Evolutionary conservation across 1,284 basidiomycete species (phyloP).

Genomic region (Tylopilus orsonianus): DNA sequence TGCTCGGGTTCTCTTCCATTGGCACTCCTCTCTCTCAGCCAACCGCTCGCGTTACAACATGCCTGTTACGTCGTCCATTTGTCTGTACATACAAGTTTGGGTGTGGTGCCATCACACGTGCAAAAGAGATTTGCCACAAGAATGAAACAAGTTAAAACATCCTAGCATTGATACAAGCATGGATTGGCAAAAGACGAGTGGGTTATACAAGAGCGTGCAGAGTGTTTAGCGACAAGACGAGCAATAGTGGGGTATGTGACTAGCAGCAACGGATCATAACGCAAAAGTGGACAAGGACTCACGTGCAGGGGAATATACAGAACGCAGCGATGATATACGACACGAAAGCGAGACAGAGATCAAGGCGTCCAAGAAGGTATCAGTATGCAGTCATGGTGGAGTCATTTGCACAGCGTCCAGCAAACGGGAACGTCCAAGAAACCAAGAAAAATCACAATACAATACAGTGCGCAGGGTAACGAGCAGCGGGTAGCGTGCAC

Average conservation of each 20-base stretch:
- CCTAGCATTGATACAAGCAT: conserved; percentile 27
- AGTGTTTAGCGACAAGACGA: conserved; percentile 8
- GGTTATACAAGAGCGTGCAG: conserved; percentile 23
- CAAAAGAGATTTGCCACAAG: too few relatives aligned
- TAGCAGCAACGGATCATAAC: neutral
- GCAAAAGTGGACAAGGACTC: conserved; percentile 3
- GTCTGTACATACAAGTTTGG: too few relatives aligned
- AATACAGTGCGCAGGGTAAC: conserved; percentile 12
- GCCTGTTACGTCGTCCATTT: too few relatives aligned
- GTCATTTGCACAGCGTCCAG: conserved; percentile 12
- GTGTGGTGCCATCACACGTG: too few relatives aligned
- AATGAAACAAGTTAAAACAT: too few relatives aligned
- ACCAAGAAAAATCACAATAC: conserved; percentile 22
- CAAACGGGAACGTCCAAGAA: conserved; percentile 27
- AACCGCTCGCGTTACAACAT: too few relatives aligned
- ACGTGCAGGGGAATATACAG: conserved; percentile 7
- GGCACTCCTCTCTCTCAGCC: too few relatives aligned
- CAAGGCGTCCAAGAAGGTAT: conserved; percentile 29
- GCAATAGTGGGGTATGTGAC: neutral
- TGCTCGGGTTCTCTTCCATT: too few relatives aligned
- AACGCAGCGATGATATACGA: conserved; percentile 18
- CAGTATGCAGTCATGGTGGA: conserved; percentile 11
- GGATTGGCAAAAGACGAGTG: conserved; percentile 18
- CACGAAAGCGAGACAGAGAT: conserved; percentile 11
- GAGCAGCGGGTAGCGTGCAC: neutral